phyloP scores from a whole-genome alignment of 2,329 filamentous ascomycete genomes.

The Botrytis porri region DNA sequence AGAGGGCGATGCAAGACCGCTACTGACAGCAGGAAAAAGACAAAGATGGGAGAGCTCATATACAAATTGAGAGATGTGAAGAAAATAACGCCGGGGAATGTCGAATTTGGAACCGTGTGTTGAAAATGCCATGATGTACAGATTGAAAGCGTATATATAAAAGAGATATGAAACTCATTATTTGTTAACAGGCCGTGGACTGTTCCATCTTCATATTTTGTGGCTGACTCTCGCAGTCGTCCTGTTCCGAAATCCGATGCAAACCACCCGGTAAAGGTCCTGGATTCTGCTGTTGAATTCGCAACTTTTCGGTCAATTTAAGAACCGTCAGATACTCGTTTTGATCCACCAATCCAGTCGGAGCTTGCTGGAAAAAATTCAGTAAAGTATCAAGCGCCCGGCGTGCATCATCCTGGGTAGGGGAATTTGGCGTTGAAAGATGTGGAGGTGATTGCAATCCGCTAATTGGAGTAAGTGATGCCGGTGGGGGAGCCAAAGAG shows the following conservation, averaged over 20 bases:
- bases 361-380: slow-evolving; percentile 71
- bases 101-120: slow-evolving; percentile 2
- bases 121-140: slow-evolving; percentile 23
- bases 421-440: slow-evolving; percentile 58
- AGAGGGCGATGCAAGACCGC: background rate
- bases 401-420: slow-evolving; percentile 81
- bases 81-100: slow-evolving; percentile 13
- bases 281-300: slow-evolving; percentile 52
- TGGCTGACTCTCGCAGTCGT: slow-evolving; percentile 31
- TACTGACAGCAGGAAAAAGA: background rate
- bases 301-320: slow-evolving; percentile 82
- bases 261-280: slow-evolving; percentile 42
- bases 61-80: slow-evolving; percentile 8
- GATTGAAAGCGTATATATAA: background rate
- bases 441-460: slow-evolving; percentile 46
- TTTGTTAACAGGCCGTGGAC: slow-evolving; percentile 31
- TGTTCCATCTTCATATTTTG: slow-evolving; percentile 36
- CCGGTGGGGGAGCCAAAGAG: slow-evolving; percentile 45
- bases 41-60: background rate
- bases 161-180: background rate
- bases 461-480: slow-evolving; percentile 39
- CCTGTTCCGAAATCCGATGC: slow-evolving; percentile 39
- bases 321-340: slow-evolving; percentile 75
- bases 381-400: slow-evolving; percentile 78
- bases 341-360: slow-evolving; percentile 66